These are phyloP conservation scores for Corinectria fuckeliana DNA, from an alignment of 2,329 filamentous ascomycete genomes.

Conservation along the genomic window DNA sequence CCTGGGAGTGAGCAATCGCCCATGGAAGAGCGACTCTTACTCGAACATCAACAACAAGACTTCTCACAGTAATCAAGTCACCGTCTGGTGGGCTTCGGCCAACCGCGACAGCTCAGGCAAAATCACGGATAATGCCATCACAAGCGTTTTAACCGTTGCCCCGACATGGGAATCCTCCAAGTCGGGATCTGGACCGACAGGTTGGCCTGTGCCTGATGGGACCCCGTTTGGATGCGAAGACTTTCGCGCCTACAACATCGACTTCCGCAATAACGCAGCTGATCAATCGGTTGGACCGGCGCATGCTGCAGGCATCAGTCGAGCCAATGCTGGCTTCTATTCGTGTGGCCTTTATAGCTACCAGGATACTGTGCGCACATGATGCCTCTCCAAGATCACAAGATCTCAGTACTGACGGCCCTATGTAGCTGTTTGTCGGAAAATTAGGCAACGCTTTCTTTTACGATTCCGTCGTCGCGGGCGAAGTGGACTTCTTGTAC, in stretches of 20 bases:
- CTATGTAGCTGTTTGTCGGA: slow-evolving; percentile 63
- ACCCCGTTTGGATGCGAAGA: slow-evolving; percentile 69
- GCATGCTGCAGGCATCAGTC: slow-evolving; percentile 65
- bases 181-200: slow-evolving; percentile 67
- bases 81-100: slow-evolving; percentile 64
- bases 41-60: slow-evolving; percentile 53
- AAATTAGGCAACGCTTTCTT: slow-evolving; percentile 73
- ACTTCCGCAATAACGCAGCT: slow-evolving; percentile 67
- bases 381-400: too few relatives aligned
- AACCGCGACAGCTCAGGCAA: slow-evolving; percentile 47
- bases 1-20: slow-evolving; percentile 61
- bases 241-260: slow-evolving; percentile 71
- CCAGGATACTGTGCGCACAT: slow-evolving; percentile 64
- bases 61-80: slow-evolving; percentile 53
- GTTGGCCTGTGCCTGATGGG: slow-evolving; percentile 63
- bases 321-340: slow-evolving; percentile 72
- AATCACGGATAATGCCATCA: slow-evolving; percentile 66
- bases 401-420: not conserved
- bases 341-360: slow-evolving; percentile 70
- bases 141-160: slow-evolving; percentile 66
- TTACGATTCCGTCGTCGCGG: slow-evolving; percentile 64
- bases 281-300: slow-evolving; percentile 60
- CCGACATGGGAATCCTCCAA: slow-evolving; percentile 68
- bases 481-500: slow-evolving; percentile 73
- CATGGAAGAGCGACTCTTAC: slow-evolving; percentile 41